Conservation (phyloP, 2,329 filamentous ascomycete genomes). For the Xylariaceae sp. region DNA sequence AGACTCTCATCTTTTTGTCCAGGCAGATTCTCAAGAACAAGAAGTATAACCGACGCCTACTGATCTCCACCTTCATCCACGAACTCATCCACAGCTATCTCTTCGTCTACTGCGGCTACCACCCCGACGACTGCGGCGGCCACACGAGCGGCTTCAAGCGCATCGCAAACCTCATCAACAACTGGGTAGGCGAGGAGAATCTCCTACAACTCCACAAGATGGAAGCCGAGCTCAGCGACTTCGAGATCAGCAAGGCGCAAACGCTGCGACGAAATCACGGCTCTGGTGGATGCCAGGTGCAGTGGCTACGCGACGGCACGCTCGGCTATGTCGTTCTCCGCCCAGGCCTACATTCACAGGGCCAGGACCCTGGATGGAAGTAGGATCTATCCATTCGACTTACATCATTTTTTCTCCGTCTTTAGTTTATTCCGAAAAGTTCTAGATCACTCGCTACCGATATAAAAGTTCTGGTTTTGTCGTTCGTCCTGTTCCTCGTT, state of each 20-base stretch:
- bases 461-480: too few species aligned
- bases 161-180: slow-evolving; percentile 56
- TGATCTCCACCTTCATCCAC: slow-evolving; percentile 61
- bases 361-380: slow-evolving; percentile 27
- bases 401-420: slow-evolving; percentile 1
- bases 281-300: slow-evolving; percentile 24
- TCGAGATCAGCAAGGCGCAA: slow-evolving; percentile 29
- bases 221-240: slow-evolving; percentile 56
- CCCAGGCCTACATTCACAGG: slow-evolving; percentile 25
- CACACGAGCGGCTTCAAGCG: slow-evolving; percentile 56
- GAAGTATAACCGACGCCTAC: slow-evolving; percentile 53
- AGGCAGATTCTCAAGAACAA: slow-evolving; percentile 51
- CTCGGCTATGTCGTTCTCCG: slow-evolving; percentile 24
- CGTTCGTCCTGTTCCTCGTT: too few species aligned
- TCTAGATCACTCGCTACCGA: slow-evolving; percentile 1
- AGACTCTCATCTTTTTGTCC: slow-evolving; percentile 59
- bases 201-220: slow-evolving; percentile 53
- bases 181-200: slow-evolving; percentile 51
- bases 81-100: slow-evolving; percentile 64
- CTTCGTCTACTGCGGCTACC: slow-evolving; percentile 57
- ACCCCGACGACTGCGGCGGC: slow-evolving; percentile 50
- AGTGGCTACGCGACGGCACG: slow-evolving; percentile 25
- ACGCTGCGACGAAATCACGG: slow-evolving; percentile 16
- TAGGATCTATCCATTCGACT: slow-evolving; percentile 3
- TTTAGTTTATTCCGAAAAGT: slow-evolving; percentile 9